phyloP scores from a whole-genome alignment of 1,284 basidiomycete genomes.

The Sanghuangporus baumii region DNA sequence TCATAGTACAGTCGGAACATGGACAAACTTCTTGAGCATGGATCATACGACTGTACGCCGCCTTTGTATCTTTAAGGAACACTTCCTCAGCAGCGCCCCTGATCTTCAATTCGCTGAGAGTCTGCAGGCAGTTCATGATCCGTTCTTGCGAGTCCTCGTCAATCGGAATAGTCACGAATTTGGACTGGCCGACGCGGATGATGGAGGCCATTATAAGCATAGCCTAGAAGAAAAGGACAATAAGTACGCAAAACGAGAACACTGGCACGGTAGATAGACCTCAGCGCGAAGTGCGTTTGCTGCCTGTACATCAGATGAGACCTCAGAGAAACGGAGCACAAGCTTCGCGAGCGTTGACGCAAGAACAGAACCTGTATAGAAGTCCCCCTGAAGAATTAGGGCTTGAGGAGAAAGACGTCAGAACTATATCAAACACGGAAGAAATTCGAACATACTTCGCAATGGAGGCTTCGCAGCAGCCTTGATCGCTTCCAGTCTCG shows the following conservation, averaged over 20 bases:
- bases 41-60: conserved; percentile 93
- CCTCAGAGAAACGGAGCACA: conserved; percentile 75
- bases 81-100: conserved; percentile 69
- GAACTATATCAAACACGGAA: conserved; percentile 1
- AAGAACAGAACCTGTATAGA: conserved; percentile 92
- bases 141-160: conserved; percentile 98
- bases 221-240: conserved; percentile 41
- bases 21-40: conserved; percentile 76
- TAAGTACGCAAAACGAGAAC: not conserved
- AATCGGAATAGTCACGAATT: conserved; percentile 89
- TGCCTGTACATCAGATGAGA: conserved; percentile 49
- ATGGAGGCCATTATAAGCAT: conserved; percentile 99
- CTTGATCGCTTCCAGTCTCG: conserved; percentile 76
- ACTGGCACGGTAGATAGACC: conserved; percentile 33
- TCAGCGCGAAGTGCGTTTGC: conserved; percentile 84
- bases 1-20: not conserved
- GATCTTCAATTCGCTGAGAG: conserved; percentile 73
- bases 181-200: conserved; percentile 95
- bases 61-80: conserved; percentile 91
- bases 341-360: conserved; percentile 90
- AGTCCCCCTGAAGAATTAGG: conserved; percentile 91
- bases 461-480: conserved; percentile 88
- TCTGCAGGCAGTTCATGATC: conserved; percentile 95
- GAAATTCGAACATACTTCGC: conserved; percentile 45
- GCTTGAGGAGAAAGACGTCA: conserved; percentile 36